Conservation (phyloP, 805 yeast species). For the Wickerhamiella spandovensis region DNA sequence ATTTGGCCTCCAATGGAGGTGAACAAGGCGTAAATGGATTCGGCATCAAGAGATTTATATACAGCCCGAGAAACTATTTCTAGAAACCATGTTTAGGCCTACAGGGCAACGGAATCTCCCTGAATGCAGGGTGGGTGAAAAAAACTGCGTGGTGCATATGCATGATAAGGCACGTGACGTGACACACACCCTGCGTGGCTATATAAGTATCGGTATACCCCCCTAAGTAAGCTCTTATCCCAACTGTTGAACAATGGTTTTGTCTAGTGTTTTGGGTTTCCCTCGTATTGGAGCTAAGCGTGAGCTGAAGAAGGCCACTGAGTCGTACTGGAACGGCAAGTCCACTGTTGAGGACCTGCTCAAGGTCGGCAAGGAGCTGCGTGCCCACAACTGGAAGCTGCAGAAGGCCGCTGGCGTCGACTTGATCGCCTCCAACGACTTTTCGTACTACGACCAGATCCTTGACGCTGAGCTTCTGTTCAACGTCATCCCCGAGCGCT, state of each 20-base stretch:
- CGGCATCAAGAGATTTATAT: no score
- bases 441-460: constrained; percentile 96
- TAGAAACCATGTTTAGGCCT: no score
- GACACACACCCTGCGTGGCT: neutral
- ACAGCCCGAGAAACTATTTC: no score
- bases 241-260: constrained; percentile 53
- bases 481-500: constrained; percentile 95
- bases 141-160: neutral
- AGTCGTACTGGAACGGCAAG: constrained; percentile 98
- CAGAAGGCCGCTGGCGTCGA: constrained; percentile 97
- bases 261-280: constrained; percentile 96
- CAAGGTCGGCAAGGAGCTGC: constrained; percentile 87
- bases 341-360: constrained; percentile 73
- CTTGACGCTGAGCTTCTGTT: constrained; percentile 82
- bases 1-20: neutral
- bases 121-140: neutral
- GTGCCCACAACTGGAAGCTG: constrained; percentile 95
- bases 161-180: constrained; percentile 1
- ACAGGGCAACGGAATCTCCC: no score
- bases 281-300: constrained; percentile 99
- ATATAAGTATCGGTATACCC: constrained; percentile 4
- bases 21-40: no score
- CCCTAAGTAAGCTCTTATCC: constrained; percentile 1
- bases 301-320: constrained; percentile 97
- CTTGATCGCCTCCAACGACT: constrained; percentile 92